phyloP scores from a whole-genome alignment of 768 basidiomycete species.

The Gloeopeniophorella convolvens region DNA sequence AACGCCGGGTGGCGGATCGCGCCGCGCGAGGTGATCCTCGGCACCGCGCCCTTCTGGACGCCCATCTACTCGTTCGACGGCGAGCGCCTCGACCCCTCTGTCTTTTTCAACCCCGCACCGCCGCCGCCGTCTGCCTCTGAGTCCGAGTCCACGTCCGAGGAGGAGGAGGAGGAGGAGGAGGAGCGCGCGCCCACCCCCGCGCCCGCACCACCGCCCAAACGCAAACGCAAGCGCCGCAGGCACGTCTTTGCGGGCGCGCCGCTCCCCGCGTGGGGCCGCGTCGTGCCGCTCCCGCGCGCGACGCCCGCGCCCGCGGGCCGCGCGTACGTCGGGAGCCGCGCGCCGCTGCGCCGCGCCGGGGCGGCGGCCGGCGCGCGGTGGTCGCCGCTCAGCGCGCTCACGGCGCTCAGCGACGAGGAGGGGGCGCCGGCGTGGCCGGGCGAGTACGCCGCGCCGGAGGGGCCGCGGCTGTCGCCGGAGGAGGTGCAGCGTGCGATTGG shows the following conservation, averaged over 20 bases:
- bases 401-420: background rate
- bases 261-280: constrained; percentile 6
- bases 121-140: no score
- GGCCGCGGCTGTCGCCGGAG: background rate
- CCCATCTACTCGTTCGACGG: no score
- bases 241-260: constrained; percentile 1
- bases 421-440: constrained; percentile 3
- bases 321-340: background rate
- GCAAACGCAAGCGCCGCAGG: background rate
- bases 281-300: background rate
- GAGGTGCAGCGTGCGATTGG: constrained; percentile 14
- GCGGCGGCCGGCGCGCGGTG: background rate
- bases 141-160: no score
- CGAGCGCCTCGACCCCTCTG: no score
- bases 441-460: background rate
- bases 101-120: no score
- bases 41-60: no score
- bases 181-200: background rate
- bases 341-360: background rate
- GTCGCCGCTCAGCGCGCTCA: background rate
- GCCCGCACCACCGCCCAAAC: background rate
- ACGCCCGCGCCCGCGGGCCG: background rate
- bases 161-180: background rate
- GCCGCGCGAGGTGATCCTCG: no score
- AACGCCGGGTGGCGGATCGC: no score